Evolutionary conservation across 2,329 filamentous ascomycete genomes (phyloP).

Genomic region (Trichophaea hybrida): DNA sequence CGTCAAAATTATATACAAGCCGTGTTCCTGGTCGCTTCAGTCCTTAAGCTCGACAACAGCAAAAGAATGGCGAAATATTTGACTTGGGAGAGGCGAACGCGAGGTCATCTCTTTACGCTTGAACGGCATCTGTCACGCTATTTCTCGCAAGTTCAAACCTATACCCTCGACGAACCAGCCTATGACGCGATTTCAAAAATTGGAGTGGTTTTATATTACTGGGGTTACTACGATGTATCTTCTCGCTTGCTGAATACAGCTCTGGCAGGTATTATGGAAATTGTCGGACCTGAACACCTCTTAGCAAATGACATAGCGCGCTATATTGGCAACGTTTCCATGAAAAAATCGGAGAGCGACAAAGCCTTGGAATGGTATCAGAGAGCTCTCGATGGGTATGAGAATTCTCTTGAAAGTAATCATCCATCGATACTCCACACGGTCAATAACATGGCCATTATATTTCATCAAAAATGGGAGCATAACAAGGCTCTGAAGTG

Average conservation of each 20-base stretch:
- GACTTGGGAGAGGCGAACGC: no score
- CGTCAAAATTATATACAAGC: no score
- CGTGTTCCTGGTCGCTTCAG: no score
- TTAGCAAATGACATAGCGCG: background rate
- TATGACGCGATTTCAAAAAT: background rate
- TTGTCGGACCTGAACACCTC: background rate
- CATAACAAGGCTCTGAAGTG: slow-evolving; percentile 10
- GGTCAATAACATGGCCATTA: slow-evolving; percentile 12
- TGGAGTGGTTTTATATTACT: background rate
- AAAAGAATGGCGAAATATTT: no score
- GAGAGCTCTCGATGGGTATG: background rate
- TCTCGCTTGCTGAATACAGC: background rate
- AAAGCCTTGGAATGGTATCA: slow-evolving; percentile 9
- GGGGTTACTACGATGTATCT: background rate
- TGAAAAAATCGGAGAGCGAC: no score
- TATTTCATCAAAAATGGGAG: background rate
- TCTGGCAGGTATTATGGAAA: background rate
- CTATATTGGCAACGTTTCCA: no score
- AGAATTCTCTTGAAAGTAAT: slow-evolving; percentile 4
- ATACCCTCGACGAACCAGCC: background rate
- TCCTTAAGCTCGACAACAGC: no score
- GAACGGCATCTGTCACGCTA: background rate
- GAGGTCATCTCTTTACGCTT: no score
- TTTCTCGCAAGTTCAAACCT: background rate
- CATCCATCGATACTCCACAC: slow-evolving; percentile 1